Conservation (phyloP, 2,329 filamentous ascomycete species). For the Penicillium sp. region DNA sequence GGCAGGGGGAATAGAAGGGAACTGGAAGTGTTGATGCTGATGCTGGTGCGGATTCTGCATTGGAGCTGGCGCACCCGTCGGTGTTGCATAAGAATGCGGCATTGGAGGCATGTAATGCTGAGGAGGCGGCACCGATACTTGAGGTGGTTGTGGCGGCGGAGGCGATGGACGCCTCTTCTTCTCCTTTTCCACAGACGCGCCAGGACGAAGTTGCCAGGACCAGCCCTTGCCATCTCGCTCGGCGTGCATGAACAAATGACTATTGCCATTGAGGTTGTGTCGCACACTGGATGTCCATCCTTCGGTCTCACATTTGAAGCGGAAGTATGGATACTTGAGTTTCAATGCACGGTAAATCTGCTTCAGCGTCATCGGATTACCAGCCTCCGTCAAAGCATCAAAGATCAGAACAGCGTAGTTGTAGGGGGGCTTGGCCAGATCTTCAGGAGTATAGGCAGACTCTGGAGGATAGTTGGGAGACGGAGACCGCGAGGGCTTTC, state of each 20-base stretch:
- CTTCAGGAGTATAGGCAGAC: conserved; percentile 63
- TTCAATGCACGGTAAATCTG: conserved; percentile 68
- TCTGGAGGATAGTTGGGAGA: conserved; percentile 64
- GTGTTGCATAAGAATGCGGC: conserved; percentile 37
- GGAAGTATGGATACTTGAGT: conserved; percentile 64
- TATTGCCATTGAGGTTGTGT: conserved; percentile 64
- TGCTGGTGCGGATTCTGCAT: conserved; percentile 40
- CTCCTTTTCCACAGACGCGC: conserved; percentile 63
- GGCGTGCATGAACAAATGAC: conserved; percentile 61
- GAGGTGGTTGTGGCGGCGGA: conserved; percentile 40
- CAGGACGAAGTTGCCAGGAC: conserved; percentile 64
- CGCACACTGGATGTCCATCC: conserved; percentile 70
- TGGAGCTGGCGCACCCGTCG: conserved; percentile 33
- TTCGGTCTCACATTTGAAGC: conserved; percentile 65
- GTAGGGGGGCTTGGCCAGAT: conserved; percentile 63
- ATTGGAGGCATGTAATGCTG: conserved; percentile 44
- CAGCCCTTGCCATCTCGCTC: conserved; percentile 66
- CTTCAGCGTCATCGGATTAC: conserved; percentile 63
- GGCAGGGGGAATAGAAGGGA: conserved; percentile 41
- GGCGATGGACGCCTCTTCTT: conserved; percentile 55
- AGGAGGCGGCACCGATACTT: conserved; percentile 34
- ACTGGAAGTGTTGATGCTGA: conserved; percentile 42
- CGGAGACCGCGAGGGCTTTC: conserved; percentile 60
- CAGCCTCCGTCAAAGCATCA: conserved; percentile 62
- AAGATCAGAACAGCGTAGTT: conserved; percentile 68